phyloP scores from a whole-genome alignment of 2,329 filamentous ascomycete species.

The Colletotrichum chlorophyti region DNA sequence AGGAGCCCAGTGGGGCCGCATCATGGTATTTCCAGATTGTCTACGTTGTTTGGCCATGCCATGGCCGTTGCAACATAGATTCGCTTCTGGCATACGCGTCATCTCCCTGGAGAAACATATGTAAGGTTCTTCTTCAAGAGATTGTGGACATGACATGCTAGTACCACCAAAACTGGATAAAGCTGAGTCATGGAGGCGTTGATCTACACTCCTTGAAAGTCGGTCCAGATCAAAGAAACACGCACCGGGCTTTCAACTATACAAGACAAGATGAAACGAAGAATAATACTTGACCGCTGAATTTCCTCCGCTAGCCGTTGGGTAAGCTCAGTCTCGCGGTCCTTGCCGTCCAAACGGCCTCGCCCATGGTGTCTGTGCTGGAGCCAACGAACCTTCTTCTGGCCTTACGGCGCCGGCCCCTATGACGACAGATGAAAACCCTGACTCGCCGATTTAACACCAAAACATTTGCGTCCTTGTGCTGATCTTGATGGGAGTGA shows the following conservation, averaged over 20 bases:
- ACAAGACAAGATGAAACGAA: neutral
- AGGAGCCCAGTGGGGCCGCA: too few relatives aligned
- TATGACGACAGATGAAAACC: slow-evolving; percentile 6
- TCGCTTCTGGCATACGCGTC: too few relatives aligned
- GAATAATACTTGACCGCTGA: slow-evolving; percentile 1
- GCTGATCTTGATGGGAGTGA: slow-evolving; percentile 17
- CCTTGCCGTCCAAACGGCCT: neutral
- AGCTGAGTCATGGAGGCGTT: neutral
- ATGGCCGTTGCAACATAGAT: too few relatives aligned
- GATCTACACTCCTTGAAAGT: neutral
- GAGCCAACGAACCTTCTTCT: slow-evolving; percentile 8
- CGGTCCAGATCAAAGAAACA: too few relatives aligned
- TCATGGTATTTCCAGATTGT: too few relatives aligned
- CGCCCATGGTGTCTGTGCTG: too few relatives aligned
- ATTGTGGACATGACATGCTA: neutral
- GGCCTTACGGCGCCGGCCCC: neutral
- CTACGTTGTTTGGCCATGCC: too few relatives aligned
- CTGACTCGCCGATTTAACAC: slow-evolving; percentile 7
- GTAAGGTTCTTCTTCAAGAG: too few relatives aligned
- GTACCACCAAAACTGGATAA: neutral
- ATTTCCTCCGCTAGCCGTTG: neutral
- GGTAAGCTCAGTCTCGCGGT: neutral
- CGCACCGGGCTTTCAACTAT: neutral
- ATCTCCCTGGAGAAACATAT: too few relatives aligned
- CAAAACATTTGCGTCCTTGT: slow-evolving; percentile 5